Evolutionary conservation across 148 eudicot genomes (phyloP).

Genomic region (Fallopia convolvulus): DNA sequence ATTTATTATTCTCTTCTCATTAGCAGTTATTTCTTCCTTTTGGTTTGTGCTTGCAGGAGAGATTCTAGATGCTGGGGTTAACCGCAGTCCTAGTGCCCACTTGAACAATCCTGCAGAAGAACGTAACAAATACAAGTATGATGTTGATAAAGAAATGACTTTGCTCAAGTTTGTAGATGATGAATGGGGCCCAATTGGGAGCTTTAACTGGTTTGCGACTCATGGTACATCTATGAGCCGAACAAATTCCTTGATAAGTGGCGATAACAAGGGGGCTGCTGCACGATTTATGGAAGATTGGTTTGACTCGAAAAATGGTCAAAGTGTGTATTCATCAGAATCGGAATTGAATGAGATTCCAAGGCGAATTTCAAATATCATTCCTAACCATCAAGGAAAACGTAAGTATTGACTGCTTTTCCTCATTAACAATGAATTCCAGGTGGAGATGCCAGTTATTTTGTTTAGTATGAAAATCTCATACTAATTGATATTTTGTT

Average conservation of each 20-base stretch:
- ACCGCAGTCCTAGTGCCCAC: constrained; percentile 91
- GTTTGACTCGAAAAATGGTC: constrained; percentile 46
- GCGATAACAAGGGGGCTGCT: constrained; percentile 98
- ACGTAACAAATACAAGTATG: constrained; percentile 73
- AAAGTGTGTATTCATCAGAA: constrained; percentile 22
- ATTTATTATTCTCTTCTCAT: neutral
- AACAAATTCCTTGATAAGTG: constrained; percentile 81
- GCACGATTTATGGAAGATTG: constrained; percentile 99
- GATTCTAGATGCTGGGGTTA: constrained; percentile 78
- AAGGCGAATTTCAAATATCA: constrained; percentile 76
- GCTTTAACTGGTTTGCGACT: constrained; percentile 99
- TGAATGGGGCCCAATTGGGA: constrained; percentile 91
- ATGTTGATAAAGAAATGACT: constrained; percentile 91
- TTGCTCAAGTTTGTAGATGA: constrained; percentile 89
- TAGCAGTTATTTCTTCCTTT: constrained; percentile 1
- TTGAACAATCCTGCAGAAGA: constrained; percentile 80
- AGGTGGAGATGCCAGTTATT: neutral
- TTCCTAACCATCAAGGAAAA: constrained; percentile 40
- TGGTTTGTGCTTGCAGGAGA: constrained; percentile 48
- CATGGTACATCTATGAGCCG: constrained; percentile 99
- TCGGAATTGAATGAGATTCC: constrained; percentile 32
- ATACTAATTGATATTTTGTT: neutral
- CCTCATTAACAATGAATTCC: neutral
- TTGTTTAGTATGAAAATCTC: neutral
- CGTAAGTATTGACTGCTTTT: constrained; percentile 51